Evolutionary conservation across 257 asterid genomes (phyloP), one percentile per base, ranked within the genome.

Genomic region (Rehmannia glutinosa): DNA sequence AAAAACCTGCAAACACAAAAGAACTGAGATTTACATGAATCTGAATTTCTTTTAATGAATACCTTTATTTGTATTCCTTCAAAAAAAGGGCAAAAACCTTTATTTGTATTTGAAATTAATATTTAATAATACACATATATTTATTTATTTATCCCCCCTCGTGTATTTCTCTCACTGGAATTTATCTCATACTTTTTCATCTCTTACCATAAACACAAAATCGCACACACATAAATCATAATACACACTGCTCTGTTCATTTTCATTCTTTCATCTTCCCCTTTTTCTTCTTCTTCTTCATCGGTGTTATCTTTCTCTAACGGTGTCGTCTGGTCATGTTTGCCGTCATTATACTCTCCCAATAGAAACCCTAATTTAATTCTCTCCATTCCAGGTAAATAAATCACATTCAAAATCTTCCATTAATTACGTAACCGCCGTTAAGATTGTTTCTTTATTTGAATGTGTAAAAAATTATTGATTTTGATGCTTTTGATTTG

Each of bases 361-460:
- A 67, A 6, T 73, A 62, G 74, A 70, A 84, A 73, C 84, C 84
- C 88, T 78, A 69, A 75, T 74, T 59, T 35, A 58, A n/a, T n/a
- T 51, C 49, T 57, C 61, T 62, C 51, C 32, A 49, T 59, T 72
- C 25, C 82, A 81, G 87, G 87, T 79, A 43, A 77, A 46, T 13
- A 2, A 24, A 21, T 59, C 62, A 27, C 51, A 19, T 66, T 53
- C 21, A 10, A 2, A 16, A 8, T 28, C 2, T 55, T 68, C 28
- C 24, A n/a, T 42, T 55, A 20, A n/a, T 69, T 55, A 42, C n/a
- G 5, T 21, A 38, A 51, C 53, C 30, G 45, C 73, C 57, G 35
- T 42, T 53, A 1, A 38, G 53, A 51, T 65, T 42, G 21, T 42
- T 56, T 24, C 10, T 2, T 35, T 24, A 50, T 64, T 63, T 12